Conservation (phyloP, 352 stramenopile genomes). For the Phytopythium montanum region DNA sequence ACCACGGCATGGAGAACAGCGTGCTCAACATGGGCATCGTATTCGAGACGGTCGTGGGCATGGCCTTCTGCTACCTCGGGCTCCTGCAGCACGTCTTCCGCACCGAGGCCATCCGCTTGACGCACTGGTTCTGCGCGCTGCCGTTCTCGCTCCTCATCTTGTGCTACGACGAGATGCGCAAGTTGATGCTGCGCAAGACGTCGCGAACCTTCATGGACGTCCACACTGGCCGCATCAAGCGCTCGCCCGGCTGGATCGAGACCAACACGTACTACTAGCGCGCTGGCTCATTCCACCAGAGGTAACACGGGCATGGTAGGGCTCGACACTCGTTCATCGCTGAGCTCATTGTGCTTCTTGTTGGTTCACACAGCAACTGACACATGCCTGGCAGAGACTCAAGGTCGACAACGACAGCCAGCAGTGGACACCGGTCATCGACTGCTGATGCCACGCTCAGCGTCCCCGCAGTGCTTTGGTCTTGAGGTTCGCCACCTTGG, state of each 20-base stretch:
- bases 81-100: slow-evolving; percentile 68
- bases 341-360: neutral
- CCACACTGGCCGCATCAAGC: slow-evolving; percentile 48
- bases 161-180: slow-evolving; percentile 84
- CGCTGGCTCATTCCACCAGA: neutral
- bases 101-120: slow-evolving; percentile 70
- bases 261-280: slow-evolving; percentile 80
- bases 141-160: slow-evolving; percentile 84
- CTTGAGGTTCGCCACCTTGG: slow-evolving; percentile 8
- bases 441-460: neutral
- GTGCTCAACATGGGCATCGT: slow-evolving; percentile 87
- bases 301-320: neutral
- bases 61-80: slow-evolving; percentile 69
- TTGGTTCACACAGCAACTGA: neutral
- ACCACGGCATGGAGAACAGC: slow-evolving; percentile 86
- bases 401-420: neutral
- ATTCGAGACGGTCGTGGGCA: slow-evolving; percentile 81
- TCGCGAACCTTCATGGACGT: slow-evolving; percentile 50
- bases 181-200: slow-evolving; percentile 79
- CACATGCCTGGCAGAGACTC: neutral
- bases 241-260: slow-evolving; percentile 68
- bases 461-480: neutral
- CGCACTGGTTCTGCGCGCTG: slow-evolving; percentile 83
- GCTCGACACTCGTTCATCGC: neutral
- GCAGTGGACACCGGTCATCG: neutral